Percentiles rank a stretch among this genome's conserved stretches.
phyloP scores from a whole-genome alignment of 2,329 filamentous ascomycete species.

The Fusarium udum region DNA sequence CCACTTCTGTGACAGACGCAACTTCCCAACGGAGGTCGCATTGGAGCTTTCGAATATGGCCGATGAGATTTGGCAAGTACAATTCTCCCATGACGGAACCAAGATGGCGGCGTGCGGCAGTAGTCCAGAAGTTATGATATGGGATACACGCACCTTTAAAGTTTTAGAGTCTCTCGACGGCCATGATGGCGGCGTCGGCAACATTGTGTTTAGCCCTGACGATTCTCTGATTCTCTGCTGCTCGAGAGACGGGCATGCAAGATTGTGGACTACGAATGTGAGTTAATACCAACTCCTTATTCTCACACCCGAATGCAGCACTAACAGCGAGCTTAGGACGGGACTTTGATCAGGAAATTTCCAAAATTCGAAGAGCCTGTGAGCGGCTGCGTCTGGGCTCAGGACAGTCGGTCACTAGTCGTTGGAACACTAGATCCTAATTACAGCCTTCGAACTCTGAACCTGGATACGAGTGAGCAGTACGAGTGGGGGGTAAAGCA shows the following conservation, averaged over 20 bases:
- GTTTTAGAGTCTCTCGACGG: constrained; percentile 70
- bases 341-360: constrained; percentile 69
- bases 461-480: constrained; percentile 67
- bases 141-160: constrained; percentile 77
- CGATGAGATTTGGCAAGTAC: constrained; percentile 90
- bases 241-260: constrained; percentile 75
- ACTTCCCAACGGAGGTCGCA: constrained; percentile 80
- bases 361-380: constrained; percentile 83
- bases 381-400: constrained; percentile 88
- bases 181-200: constrained; percentile 77
- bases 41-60: constrained; percentile 76
- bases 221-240: constrained; percentile 88
- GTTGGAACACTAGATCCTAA: constrained; percentile 78
- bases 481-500: constrained; percentile 75
- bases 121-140: constrained; percentile 80
- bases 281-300: constrained; percentile 41
- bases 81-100: constrained; percentile 88
- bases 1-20: constrained; percentile 80
- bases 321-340: constrained; percentile 60
- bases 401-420: constrained; percentile 80
- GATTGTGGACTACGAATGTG: constrained; percentile 79
- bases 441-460: constrained; percentile 76
- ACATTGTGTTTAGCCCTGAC: constrained; percentile 91
- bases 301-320: not conserved
- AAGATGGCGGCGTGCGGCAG: constrained; percentile 84